Evolutionary conservation across 1,284 basidiomycete species (phyloP).

Genomic region (Pascua guehoae): DNA sequence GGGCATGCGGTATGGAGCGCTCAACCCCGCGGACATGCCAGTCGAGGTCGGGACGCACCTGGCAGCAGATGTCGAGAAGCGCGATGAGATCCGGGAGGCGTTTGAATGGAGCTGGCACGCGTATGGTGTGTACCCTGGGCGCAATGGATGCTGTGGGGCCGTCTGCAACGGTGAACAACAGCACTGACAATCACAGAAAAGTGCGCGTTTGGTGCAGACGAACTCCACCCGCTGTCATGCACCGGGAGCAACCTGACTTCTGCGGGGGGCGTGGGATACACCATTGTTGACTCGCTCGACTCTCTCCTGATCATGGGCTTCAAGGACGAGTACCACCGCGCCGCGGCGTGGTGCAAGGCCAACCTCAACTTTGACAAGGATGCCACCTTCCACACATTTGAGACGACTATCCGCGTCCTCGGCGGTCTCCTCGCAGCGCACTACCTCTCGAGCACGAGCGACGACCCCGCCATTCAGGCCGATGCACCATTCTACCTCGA

Average conservation of each 20-base stretch:
- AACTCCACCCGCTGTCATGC: constrained; percentile 72
- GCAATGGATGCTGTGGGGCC: too few species aligned
- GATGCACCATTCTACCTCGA: constrained; percentile 67
- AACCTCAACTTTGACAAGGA: constrained; percentile 73
- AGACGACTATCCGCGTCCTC: constrained; percentile 78
- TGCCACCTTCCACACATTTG: constrained; percentile 83
- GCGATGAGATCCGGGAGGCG: constrained; percentile 67
- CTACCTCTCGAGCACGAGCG: constrained; percentile 55
- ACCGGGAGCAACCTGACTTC: constrained; percentile 70
- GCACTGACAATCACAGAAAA: constrained; percentile 54
- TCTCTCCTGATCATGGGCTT: constrained; percentile 83
- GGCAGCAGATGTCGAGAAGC: constrained; percentile 59
- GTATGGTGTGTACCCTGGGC: constrained; percentile 57
- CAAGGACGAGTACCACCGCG: constrained; percentile 70
- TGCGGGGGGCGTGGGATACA: constrained; percentile 79
- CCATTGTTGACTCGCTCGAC: constrained; percentile 77
- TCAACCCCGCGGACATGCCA: not conserved
- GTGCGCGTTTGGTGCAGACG: constrained; percentile 83
- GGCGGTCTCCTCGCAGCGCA: constrained; percentile 81
- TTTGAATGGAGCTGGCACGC: constrained; percentile 79
- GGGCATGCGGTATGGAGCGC: not conserved
- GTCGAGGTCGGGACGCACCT: constrained; percentile 14
- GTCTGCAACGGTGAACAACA: not conserved
- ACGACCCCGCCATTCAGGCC: constrained; percentile 48
- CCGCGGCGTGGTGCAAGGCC: constrained; percentile 71